Base-by-base conservation (phyloP, 306 rosid genomes). In the Sphenostylis stenocarpa region DNA sequence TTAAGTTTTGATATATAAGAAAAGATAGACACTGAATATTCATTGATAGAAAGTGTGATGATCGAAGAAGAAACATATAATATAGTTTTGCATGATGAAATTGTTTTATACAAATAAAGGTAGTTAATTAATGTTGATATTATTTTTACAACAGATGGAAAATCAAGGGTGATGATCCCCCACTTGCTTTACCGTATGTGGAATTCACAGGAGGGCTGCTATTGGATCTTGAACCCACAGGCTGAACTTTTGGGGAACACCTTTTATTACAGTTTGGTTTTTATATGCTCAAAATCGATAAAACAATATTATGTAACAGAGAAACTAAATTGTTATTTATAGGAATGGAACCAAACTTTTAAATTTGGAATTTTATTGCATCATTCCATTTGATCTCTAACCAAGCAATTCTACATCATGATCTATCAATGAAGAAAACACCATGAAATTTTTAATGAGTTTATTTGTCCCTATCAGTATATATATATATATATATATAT, bases 161-260 rank as follows among this genome's bases (percentile, higher is more conserved):
- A 84, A 85, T 83, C 20, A 80, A 72, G 77, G 28, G 45, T 73
- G 88, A 87, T 49, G 97, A 93, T 9, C 65, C 44, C 52, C 97
- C 96, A 24, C 77, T 93, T 58, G 92, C 97, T 87, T 78, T 84
- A 67, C 96, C 97, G 19, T 92, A 77, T 44, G 91, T 92, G 49
- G 84, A 84, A 55, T 92, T 92, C 84, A 66, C 57, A n/a, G 26
- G 65, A 63, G 97, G 87, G 48, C 53, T 92, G 74, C 33, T 66
- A 8, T 61, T 90, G 86, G 91, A 93, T 52, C 87, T 93, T 83
- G 78, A 85, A 64, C 88, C 84, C 51, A 41, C 56, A 1, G 16
- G 10, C 5, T 19, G 19, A 16, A 24, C 24, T 79, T 69, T 68
- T 80, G 68, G 70, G 44, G 41, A 45, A 55, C 47, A 49, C 0